Evolutionary conservation across 2,329 filamentous ascomycete species (phyloP).

Genomic region (Colletotrichum siamense): DNA sequence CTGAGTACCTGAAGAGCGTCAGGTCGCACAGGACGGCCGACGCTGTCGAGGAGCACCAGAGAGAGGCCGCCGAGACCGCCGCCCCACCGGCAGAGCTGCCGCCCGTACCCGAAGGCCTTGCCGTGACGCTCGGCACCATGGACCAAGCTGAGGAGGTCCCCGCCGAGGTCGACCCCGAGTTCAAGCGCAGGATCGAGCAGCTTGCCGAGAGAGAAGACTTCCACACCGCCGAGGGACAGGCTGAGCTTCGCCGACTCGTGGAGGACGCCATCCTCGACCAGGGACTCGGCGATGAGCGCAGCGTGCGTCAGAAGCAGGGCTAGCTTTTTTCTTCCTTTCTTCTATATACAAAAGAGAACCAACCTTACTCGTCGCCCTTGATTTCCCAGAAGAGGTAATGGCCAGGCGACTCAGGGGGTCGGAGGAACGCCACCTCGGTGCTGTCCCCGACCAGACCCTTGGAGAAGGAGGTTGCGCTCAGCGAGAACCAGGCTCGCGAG

Average conservation of each 20-base stretch:
- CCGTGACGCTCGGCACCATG: conserved; percentile 80
- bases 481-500: conserved; percentile 58
- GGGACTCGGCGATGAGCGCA: conserved; percentile 66
- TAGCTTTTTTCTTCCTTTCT: conserved; percentile 40
- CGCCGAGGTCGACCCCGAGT: conserved; percentile 77
- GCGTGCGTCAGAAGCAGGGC: conserved; percentile 65
- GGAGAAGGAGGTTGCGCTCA: conserved; percentile 58
- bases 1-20: conserved; percentile 66
- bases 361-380: conserved; percentile 40
- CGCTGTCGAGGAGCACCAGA: conserved; percentile 30
- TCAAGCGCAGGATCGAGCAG: conserved; percentile 86
- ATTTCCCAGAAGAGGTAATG: conserved; percentile 69
- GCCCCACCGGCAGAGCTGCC: conserved; percentile 51
- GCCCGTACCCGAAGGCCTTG: conserved; percentile 76
- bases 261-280: conserved; percentile 79
- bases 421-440: conserved; percentile 59
- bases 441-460: conserved; percentile 47
- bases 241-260: conserved; percentile 78
- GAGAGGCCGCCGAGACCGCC: conserved; percentile 30
- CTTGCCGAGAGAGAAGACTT: conserved; percentile 86
- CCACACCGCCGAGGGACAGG: conserved; percentile 79
- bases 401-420: conserved; percentile 50
- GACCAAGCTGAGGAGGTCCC: conserved; percentile 64
- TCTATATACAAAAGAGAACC: background rate
- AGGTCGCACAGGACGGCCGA: conserved; percentile 33